phyloP scores from a whole-genome alignment of 2,329 filamentous ascomycete species.

The Ceratocystis destructans region DNA sequence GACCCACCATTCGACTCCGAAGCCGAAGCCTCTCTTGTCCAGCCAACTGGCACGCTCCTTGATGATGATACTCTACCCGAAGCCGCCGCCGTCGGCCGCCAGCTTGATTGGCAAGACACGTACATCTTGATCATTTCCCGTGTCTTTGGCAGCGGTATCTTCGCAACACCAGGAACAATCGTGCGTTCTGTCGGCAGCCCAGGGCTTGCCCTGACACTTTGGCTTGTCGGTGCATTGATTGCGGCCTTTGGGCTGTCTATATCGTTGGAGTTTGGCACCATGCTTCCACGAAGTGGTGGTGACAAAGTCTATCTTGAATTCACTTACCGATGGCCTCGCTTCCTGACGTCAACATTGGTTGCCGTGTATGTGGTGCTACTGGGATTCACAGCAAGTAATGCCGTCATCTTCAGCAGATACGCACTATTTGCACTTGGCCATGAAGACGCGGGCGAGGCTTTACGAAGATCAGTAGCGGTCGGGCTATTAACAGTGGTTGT shows the following conservation, averaged over 20 bases:
- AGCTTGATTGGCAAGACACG: conserved; percentile 47
- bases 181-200: conserved; percentile 52
- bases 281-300: conserved; percentile 56
- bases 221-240: conserved; percentile 48
- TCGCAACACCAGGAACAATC: conserved; percentile 56
- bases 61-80: conserved; percentile 48
- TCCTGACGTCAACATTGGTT: conserved; percentile 50
- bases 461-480: conserved; percentile 43
- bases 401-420: conserved; percentile 55
- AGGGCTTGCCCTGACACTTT: conserved; percentile 47
- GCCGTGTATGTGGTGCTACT: conserved; percentile 50
- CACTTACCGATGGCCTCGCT: conserved; percentile 48
- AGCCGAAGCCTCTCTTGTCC: background rate
- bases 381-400: conserved; percentile 56
- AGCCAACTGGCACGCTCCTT: conserved; percentile 27
- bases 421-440: conserved; percentile 43
- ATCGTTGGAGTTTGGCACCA: conserved; percentile 53
- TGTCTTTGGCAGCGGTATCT: conserved; percentile 58
- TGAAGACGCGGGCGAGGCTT: conserved; percentile 29
- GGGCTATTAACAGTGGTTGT: conserved; percentile 44
- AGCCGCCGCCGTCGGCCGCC: conserved; percentile 43
- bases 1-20: background rate
- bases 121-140: conserved; percentile 56
- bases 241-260: conserved; percentile 48
- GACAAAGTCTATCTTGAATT: conserved; percentile 60